Evolutionary conservation across 495 filamentous ascomycete genomes (phyloP).

Genomic region (Trichoderma virens): DNA sequence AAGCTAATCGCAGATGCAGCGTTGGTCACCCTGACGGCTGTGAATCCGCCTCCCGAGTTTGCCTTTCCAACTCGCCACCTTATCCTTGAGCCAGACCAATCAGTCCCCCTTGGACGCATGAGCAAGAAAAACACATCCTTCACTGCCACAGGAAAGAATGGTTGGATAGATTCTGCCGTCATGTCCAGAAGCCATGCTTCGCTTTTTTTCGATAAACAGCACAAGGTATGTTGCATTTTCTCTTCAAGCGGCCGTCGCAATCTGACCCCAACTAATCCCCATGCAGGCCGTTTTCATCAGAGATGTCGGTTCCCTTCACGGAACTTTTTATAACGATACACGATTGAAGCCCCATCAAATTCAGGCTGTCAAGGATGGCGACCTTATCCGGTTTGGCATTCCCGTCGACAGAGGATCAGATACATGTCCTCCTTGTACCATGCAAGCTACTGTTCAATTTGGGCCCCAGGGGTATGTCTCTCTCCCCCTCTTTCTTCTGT

Average conservation of each 20-base stretch:
- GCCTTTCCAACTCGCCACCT: slow-evolving; percentile 24
- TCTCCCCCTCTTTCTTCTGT: background rate
- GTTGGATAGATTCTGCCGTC: slow-evolving; percentile 70
- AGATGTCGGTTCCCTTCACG: slow-evolving; percentile 51
- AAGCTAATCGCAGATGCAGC: slow-evolving; percentile 13
- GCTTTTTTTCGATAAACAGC: slow-evolving; percentile 36
- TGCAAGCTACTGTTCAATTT: background rate
- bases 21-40: slow-evolving; percentile 16
- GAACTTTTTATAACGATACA: slow-evolving; percentile 37
- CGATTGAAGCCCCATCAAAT: slow-evolving; percentile 15
- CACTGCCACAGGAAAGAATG: slow-evolving; percentile 44
- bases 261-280: slow-evolving; percentile 13
- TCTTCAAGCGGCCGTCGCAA: slow-evolving; percentile 8
- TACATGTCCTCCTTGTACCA: slow-evolving; percentile 30
- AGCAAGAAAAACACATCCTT: background rate
- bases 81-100: slow-evolving; percentile 11
- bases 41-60: slow-evolving; percentile 8
- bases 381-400: slow-evolving; percentile 39
- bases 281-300: slow-evolving; percentile 33
- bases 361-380: slow-evolving; percentile 27
- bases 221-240: slow-evolving; percentile 29
- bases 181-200: slow-evolving; percentile 74
- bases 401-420: slow-evolving; percentile 32
- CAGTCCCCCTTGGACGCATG: background rate
- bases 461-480: background rate